Evolutionary conservation across 2,329 filamentous ascomycete genomes (phyloP), one percentile per base, ranked within the genome.

Genomic region (Paracorniculantispora psalliotae): DNA sequence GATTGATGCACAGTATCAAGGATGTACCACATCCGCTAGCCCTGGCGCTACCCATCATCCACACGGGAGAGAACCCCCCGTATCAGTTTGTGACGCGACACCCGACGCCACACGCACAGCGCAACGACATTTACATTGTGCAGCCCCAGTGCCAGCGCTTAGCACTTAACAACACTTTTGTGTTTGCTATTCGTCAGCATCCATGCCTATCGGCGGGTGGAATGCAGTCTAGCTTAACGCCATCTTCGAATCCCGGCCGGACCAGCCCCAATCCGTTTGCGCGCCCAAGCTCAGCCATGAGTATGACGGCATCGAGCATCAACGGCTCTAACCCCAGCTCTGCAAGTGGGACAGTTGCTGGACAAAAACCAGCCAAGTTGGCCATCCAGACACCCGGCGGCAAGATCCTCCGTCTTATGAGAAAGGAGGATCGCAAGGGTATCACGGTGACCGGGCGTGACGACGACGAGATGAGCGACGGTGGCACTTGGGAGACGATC

Each of bases 1-100:
- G 96, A 0, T 80, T 99, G 57, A 97, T 97, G 92, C 94, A 97
- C 75, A 96, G 90, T 63, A 93, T 94, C 78, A 94, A 94, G 72
- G 91, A 97, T 70, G 97, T 97, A 58, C 92, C 94, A 8, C 93
- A 99, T 69, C 88, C 92, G 2, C 77, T 99, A 57, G 92, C 93
- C 0, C 87, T 97, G 64, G 86, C 92, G 3, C 76, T 99, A n/a
- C 93, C 94, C 1, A 86, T 99, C 54, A 83, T 91, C 39, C 94
- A 99, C 73, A 88, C 86, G 0, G 94, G 94, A 61, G 89, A 93
- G 66, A 99, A 99, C 69, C 94, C 94, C 3, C 85, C 90, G 0
- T 99, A 96, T 72, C 91, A 96, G 61, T 99, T 97, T 73, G 82
- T 97, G 48, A 89, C 88, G 41, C 86, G 94, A 4, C 94, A 99